These are phyloP conservation scores for Lithocarpus polystachyus DNA, from an alignment of 306 rosid species.

Conservation along the genomic window DNA sequence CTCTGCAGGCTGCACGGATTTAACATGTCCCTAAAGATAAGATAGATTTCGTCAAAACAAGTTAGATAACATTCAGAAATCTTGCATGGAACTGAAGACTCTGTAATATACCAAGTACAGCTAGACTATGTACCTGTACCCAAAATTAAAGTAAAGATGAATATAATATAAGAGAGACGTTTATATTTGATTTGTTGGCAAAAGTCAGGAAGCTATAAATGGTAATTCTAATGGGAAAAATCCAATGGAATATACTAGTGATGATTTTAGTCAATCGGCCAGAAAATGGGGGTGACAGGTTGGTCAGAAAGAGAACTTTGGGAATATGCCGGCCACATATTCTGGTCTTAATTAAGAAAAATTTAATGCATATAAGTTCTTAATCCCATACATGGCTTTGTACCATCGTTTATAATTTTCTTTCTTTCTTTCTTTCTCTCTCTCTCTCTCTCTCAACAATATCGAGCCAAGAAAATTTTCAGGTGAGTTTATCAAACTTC, in stretches of 20 bases:
- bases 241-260: slow-evolving; percentile 11
- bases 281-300: background rate
- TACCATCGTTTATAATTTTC: background rate
- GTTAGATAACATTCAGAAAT: no score
- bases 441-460: background rate
- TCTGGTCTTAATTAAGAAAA: background rate
- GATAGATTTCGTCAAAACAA: no score
- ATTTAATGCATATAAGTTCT: slow-evolving; percentile 3
- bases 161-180: no score
- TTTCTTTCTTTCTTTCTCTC: background rate
- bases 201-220: no score
- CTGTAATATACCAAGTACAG: no score
- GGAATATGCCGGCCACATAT: slow-evolving; percentile 17
- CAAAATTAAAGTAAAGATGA: no score
- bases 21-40: no score
- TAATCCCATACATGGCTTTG: background rate
- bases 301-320: background rate
- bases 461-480: background rate
- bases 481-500: background rate
- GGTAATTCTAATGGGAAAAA: no score
- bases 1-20: no score
- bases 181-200: no score
- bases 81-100: no score
- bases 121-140: no score
- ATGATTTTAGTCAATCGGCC: background rate